Evolutionary conservation across 306 rosid genomes (phyloP).

Genomic region (Begonia loranthoides): DNA sequence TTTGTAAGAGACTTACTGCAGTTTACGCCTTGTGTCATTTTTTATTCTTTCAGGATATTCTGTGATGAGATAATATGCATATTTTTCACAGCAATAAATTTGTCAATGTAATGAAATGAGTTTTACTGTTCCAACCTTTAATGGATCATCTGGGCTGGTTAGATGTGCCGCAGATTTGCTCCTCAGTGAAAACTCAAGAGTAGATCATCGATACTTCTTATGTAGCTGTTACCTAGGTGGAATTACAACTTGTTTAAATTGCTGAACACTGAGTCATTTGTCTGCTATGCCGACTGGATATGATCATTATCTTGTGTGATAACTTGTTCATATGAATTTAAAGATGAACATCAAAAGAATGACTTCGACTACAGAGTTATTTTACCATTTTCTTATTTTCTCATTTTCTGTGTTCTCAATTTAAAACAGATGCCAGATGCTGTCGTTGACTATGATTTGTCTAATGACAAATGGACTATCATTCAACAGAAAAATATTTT

Average conservation of each 20-base stretch:
- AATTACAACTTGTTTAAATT: neutral
- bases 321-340: neutral
- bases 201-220: too few species aligned
- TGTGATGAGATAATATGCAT: too few species aligned
- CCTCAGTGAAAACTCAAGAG: too few species aligned
- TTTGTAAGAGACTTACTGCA: too few species aligned
- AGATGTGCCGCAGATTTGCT: too few species aligned
- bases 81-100: too few species aligned
- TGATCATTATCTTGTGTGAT: neutral
- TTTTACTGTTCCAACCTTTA: too few species aligned
- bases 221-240: neutral
- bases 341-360: neutral
- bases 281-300: neutral
- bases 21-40: too few species aligned
- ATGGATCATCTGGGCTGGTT: too few species aligned
- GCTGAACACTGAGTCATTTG: neutral
- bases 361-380: neutral
- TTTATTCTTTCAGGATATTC: too few species aligned
- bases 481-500: conserved; percentile 90
- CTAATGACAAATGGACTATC: conserved; percentile 70
- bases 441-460: conserved; percentile 82
- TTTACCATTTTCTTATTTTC: neutral
- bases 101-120: too few species aligned
- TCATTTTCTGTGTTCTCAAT: neutral
- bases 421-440: conserved; percentile 92